Evolutionary conservation across 73 alveolate genomes (phyloP).

Genomic region (Diophrys appendiculata): DNA sequence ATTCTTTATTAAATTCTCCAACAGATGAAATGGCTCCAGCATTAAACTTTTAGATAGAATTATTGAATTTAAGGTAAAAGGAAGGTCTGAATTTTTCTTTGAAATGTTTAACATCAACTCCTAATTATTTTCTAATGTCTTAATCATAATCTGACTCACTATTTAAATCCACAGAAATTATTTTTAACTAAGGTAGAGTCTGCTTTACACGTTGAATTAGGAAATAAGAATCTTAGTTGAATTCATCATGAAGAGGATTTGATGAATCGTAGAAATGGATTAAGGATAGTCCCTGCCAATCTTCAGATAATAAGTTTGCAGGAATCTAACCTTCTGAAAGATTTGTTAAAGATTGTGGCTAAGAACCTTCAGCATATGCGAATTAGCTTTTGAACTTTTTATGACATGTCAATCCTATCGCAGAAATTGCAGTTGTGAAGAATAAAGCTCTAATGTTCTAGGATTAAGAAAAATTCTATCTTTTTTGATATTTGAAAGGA

Average conservation of each 20-base stretch:
- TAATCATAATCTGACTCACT: background rate
- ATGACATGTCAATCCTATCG: too few relatives aligned
- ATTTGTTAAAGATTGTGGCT: too few relatives aligned
- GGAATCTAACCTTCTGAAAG: too few relatives aligned
- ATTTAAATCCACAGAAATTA: background rate
- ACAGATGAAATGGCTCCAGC: background rate
- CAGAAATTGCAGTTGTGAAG: too few relatives aligned
- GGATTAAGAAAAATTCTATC: too few relatives aligned
- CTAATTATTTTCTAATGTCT: background rate
- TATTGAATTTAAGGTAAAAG: constrained; percentile 3
- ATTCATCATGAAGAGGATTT: constrained; percentile 24
- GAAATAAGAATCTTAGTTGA: background rate
- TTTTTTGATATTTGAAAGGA: too few relatives aligned
- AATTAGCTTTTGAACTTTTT: too few relatives aligned
- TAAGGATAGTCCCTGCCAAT: constrained; percentile 4
- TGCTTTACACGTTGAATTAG: background rate
- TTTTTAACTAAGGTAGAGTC: background rate
- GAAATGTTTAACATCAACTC: background rate
- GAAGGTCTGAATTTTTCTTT: background rate
- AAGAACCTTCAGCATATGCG: too few relatives aligned
- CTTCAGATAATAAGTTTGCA: background rate
- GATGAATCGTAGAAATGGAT: constrained; percentile 2
- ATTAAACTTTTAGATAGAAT: background rate
- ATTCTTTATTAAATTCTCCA: background rate
- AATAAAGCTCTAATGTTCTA: too few relatives aligned